Conservation (phyloP, 208 protist genomes). For the Wallacemonas sp. region DNA sequence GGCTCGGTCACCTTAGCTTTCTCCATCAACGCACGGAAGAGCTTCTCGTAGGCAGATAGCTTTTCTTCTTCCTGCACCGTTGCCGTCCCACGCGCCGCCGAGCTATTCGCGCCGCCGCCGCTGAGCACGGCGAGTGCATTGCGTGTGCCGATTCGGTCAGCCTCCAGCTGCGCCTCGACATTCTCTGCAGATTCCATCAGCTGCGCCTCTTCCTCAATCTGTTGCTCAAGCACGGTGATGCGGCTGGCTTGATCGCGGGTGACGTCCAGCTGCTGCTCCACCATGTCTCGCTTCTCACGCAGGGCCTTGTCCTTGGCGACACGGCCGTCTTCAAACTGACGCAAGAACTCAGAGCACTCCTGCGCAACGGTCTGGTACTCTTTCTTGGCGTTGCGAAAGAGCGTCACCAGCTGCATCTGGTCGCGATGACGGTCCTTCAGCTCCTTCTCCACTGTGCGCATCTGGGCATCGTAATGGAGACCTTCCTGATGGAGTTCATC, state of each 20-base stretch:
- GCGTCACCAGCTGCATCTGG: constrained; percentile 81
- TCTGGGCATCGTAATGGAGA: constrained; percentile 62
- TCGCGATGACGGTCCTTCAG: constrained; percentile 83
- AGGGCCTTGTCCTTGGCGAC: constrained; percentile 78
- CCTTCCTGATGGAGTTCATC: constrained; percentile 65
- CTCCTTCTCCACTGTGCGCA: constrained; percentile 63
- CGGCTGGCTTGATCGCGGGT: constrained; percentile 57
- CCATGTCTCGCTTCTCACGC: constrained; percentile 50
- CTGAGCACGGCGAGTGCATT: constrained; percentile 19
- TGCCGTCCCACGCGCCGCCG: neutral
- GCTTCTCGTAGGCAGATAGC: constrained; percentile 77
- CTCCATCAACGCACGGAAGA: constrained; percentile 90
- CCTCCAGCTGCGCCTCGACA: constrained; percentile 31
- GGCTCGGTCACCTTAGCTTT: constrained; percentile 63
- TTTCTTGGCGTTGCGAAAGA: constrained; percentile 77
- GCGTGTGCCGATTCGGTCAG: constrained; percentile 20
- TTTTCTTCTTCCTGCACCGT: constrained; percentile 71
- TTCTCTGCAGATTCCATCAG: constrained; percentile 63
- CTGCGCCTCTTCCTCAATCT: constrained; percentile 65
- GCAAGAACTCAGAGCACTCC: constrained; percentile 46
- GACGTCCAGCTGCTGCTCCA: constrained; percentile 49
- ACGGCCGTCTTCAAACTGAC: constrained; percentile 41
- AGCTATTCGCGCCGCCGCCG: neutral
- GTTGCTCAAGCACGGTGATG: constrained; percentile 43
- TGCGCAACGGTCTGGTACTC: constrained; percentile 51